phyloP scores from a whole-genome alignment of 208 protist genomes.

The Acanthamoeba sp. region DNA sequence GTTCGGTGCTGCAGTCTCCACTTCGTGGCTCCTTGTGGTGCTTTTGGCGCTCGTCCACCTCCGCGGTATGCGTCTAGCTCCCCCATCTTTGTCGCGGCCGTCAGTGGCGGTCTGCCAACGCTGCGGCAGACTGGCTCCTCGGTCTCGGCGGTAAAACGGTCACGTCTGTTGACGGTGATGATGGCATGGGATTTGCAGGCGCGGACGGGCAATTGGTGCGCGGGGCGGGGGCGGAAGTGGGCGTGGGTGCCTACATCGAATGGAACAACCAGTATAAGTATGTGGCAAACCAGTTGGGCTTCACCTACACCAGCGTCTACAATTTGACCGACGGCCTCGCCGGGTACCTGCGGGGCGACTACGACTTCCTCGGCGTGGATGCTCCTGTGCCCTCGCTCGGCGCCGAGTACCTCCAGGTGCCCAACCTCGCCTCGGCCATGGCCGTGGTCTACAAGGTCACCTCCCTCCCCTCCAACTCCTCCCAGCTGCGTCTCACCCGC shows the following conservation, averaged over 20 bases:
- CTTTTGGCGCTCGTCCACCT: not conserved
- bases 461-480: not conserved
- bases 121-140: no score
- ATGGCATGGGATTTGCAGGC: not conserved
- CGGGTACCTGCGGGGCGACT: not conserved
- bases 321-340: constrained; percentile 10
- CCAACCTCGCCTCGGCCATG: not conserved
- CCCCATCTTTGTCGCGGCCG: no score
- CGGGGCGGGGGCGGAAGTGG: constrained; percentile 6
- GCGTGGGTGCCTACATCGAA: not conserved
- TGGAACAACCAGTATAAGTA: constrained; percentile 13
- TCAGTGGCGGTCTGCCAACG: no score
- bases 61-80: no score
- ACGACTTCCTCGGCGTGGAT: constrained; percentile 20
- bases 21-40: no score
- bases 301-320: constrained; percentile 30
- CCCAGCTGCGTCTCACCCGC: not conserved
- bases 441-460: constrained; percentile 12
- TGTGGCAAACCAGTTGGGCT: not conserved
- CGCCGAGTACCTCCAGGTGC: not conserved
- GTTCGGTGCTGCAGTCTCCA: no score
- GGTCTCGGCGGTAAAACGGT: no score
- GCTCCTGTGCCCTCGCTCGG: not conserved
- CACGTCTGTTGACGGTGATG: no score
- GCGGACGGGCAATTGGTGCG: not conserved